Conservation (phyloP, 2,329 filamentous ascomycete genomes). For the Curvularia lunata region DNA sequence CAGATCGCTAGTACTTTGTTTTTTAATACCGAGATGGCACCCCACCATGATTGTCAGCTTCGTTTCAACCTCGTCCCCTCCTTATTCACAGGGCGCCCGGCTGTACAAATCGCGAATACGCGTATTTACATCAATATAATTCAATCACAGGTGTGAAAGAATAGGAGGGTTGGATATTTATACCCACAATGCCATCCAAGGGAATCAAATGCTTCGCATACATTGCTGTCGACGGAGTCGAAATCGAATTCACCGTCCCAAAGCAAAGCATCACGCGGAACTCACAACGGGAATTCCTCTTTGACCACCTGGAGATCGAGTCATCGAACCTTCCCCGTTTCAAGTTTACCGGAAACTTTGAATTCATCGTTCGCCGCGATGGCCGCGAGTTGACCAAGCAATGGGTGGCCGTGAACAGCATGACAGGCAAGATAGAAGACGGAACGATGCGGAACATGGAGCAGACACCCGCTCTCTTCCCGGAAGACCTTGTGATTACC, state of each 20-base stretch:
- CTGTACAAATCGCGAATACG: background rate
- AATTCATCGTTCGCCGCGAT: constrained; percentile 50
- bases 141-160: background rate
- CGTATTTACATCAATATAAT: background rate
- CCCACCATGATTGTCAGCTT: background rate
- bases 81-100: background rate
- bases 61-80: background rate
- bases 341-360: constrained; percentile 55
- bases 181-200: constrained; percentile 44
- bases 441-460: constrained; percentile 49
- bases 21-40: constrained; percentile 8
- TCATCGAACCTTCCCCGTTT: constrained; percentile 52
- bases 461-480: constrained; percentile 38
- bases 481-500: constrained; percentile 49
- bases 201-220: constrained; percentile 44
- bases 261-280: constrained; percentile 40
- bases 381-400: constrained; percentile 52
- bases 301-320: constrained; percentile 56
- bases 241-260: constrained; percentile 56
- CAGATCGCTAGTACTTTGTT: background rate
- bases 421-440: constrained; percentile 53
- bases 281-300: constrained; percentile 47
- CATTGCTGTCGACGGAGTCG: constrained; percentile 47
- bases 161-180: background rate
- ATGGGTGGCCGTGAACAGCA: constrained; percentile 55